Evolutionary conservation across 2,329 filamentous ascomycete genomes (phyloP), one percentile per base, ranked within the genome.

Genomic region (Zasmidium cellare): DNA sequence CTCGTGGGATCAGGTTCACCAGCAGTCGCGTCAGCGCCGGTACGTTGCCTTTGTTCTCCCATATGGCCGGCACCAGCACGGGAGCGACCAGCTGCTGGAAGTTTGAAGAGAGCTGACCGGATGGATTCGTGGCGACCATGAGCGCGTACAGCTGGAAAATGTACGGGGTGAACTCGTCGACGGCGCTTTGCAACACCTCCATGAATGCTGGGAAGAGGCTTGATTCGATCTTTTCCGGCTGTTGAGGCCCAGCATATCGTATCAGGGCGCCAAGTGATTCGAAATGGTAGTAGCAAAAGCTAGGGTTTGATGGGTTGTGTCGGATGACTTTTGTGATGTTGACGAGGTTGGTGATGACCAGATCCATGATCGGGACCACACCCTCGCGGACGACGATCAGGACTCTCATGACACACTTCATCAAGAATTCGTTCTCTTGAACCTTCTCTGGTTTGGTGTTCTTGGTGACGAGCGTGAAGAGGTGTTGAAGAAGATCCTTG

Each of bases 271-370:
- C 94, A 47, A 99, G 79, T 2, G 91, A 90, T 78, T 99, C 94
- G 63, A 99, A 99, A 73, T 96, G 91, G 75, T 93, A 99, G 79
- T 99, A 99, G 77, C 97, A 97, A 78, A 99, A 99, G 12, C 91
- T 86, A 1, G 94, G 94, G 75, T 99, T 99, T 78, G 92, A 97
- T 0, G 94, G 94, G 75, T 99, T 99, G 67, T 89, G 85, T 71
- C 92, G 89, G 75, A 97, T 97, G 65, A 96, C 87, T 69, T 89
- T 89, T 50, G 92, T 96, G 68, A 99, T 97, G 60, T 84, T 88
- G 70, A 96, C 86, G 58, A 99, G 84, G 73, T 96, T 92, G 53
- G 85, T 84, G 53, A 97, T 79, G n/a, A 96, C 85, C 65, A 83
- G 84, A 66, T 96, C 91, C 5, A 88, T 82, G 50, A 94, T 86